These are phyloP conservation scores for Pythium vanterpoolii DNA, from an alignment of 352 stramenopile species.

Conservation along the genomic window DNA sequence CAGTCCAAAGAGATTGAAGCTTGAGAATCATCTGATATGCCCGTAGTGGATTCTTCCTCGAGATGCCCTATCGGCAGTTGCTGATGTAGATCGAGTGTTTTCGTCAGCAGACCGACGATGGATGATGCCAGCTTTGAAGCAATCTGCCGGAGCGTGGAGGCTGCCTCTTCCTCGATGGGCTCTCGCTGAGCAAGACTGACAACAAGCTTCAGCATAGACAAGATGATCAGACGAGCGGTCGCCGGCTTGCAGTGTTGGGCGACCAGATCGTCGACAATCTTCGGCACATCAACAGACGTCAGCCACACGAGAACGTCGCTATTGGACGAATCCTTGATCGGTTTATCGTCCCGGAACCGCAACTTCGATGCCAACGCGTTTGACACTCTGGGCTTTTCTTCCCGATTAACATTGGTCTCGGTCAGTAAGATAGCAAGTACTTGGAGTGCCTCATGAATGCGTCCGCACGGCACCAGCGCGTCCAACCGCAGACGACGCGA, in stretches of 20 bases:
- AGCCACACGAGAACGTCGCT: constrained; percentile 15
- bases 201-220: constrained; percentile 13
- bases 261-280: constrained; percentile 12
- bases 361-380: constrained; percentile 10
- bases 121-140: constrained; percentile 6
- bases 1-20: background rate
- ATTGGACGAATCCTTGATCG: constrained; percentile 16
- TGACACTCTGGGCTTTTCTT: background rate
- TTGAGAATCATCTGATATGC: background rate
- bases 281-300: constrained; percentile 9
- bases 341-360: constrained; percentile 17
- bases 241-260: background rate
- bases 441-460: constrained; percentile 48
- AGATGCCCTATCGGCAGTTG: background rate
- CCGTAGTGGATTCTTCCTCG: background rate
- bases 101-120: background rate
- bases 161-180: constrained; percentile 31
- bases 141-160: constrained; percentile 21
- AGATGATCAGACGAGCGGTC: constrained; percentile 5
- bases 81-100: background rate
- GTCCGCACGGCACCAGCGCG: constrained; percentile 46
- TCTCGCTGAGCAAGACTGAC: constrained; percentile 29
- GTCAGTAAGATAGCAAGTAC: constrained; percentile 31
- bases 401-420: constrained; percentile 5
- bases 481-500: constrained; percentile 45